These are phyloP conservation scores for Backusella westeae DNA, from an alignment of 192 early-diverging fungal genomes.

Conservation along the genomic window DNA sequence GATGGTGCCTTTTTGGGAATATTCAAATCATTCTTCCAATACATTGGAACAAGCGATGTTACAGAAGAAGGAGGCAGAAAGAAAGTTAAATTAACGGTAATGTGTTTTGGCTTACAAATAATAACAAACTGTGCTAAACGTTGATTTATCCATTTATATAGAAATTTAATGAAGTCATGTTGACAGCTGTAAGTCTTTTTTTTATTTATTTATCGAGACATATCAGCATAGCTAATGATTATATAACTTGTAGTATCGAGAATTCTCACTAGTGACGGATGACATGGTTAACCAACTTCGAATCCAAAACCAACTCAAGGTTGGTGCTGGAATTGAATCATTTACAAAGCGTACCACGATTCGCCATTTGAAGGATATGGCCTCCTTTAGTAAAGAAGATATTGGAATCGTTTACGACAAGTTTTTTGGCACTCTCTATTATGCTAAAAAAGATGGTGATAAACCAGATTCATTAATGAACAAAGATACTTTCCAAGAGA, in stretches of 20 bases:
- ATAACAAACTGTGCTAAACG: not conserved
- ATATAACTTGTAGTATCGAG: constrained; percentile 54
- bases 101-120: not conserved
- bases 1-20: constrained; percentile 81
- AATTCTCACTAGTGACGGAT: constrained; percentile 74
- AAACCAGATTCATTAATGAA: constrained; percentile 38
- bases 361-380: constrained; percentile 62
- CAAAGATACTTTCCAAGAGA: constrained; percentile 58
- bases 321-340: constrained; percentile 77
- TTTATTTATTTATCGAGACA: not conserved
- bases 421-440: constrained; percentile 72
- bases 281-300: constrained; percentile 67
- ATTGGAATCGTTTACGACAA: constrained; percentile 74
- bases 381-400: constrained; percentile 73
- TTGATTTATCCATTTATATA: not conserved
- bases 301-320: constrained; percentile 70
- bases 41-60: constrained; percentile 52
- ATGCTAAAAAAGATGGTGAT: constrained; percentile 27
- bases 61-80: constrained; percentile 33
- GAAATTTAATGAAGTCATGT: constrained; percentile 91
- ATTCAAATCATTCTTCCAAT: constrained; percentile 83
- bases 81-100: constrained; percentile 3
- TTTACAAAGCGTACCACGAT: constrained; percentile 78
- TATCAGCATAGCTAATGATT: not conserved
- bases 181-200: constrained; percentile 52